Percentiles rank a stretch among this genome's conserved stretches.
phyloP scores from a whole-genome alignment of 345 rosid species.

The Eucalyptus regnans region DNA sequence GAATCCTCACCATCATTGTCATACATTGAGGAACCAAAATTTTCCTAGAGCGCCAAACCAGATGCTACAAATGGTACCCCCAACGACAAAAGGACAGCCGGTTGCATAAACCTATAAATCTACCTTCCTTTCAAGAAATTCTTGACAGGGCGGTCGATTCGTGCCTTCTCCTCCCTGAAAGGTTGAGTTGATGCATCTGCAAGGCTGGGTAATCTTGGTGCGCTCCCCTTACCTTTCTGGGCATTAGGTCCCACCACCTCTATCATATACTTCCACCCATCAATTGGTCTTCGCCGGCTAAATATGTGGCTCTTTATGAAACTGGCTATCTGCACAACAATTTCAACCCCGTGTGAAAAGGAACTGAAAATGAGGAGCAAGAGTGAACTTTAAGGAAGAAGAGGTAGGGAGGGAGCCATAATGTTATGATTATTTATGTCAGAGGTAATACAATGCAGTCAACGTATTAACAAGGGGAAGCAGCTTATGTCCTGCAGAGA shows the following conservation, averaged over 20 bases:
- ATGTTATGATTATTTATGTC: background rate
- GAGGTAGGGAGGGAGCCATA: background rate
- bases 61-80: background rate
- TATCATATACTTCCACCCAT: slow-evolving; percentile 96
- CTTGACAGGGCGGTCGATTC: slow-evolving; percentile 4
- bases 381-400: background rate
- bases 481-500: background rate
- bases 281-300: slow-evolving; percentile 91
- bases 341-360: background rate
- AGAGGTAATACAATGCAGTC: background rate
- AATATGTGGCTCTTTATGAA: slow-evolving; percentile 90
- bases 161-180: slow-evolving; percentile 54
- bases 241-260: slow-evolving; percentile 98
- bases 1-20: background rate
- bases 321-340: slow-evolving; percentile 73
- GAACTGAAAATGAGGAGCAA: background rate
- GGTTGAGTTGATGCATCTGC: slow-evolving; percentile 80
- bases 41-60: background rate
- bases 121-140: slow-evolving; percentile 28
- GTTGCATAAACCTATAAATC: background rate
- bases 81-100: background rate
- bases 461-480: background rate
- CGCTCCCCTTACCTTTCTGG: slow-evolving; percentile 87
- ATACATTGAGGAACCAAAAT: background rate
- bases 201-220: slow-evolving; percentile 69